phyloP scores from a whole-genome alignment of 2,329 filamentous ascomycete species.

The Colletotrichum gloeosporioides region DNA sequence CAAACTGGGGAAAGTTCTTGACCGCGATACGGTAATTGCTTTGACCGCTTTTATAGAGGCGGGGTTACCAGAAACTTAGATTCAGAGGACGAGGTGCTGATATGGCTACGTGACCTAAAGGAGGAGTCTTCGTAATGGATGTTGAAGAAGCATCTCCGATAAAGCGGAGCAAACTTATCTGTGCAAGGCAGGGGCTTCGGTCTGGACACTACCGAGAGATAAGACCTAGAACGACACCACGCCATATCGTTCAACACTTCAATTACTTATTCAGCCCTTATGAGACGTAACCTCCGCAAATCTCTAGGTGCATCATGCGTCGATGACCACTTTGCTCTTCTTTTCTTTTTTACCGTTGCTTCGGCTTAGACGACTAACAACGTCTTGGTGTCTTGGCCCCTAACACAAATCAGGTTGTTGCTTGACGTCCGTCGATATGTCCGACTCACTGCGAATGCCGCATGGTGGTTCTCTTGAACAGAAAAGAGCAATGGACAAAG shows the following conservation, averaged over 20 bases:
- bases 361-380: background rate
- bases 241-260: background rate
- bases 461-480: background rate
- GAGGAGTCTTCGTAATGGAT: background rate
- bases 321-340: background rate
- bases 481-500: background rate
- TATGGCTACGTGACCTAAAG: background rate
- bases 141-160: background rate
- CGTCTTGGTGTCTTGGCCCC: background rate
- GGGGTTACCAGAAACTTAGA: background rate
- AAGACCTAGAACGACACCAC: background rate
- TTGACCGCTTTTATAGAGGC: background rate
- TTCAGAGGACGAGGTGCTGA: background rate
- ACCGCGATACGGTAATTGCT: background rate
- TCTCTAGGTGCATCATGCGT: background rate
- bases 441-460: background rate
- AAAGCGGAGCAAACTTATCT: background rate
- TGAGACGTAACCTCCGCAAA: background rate
- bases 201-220: background rate
- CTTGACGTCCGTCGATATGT: background rate
- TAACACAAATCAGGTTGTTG: background rate
- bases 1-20: fast-evolving
- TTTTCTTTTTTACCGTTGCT: background rate
- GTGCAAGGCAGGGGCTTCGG: background rate
- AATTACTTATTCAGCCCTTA: background rate